Evolutionary conservation across 257 asterid species (phyloP), one percentile per base, ranked within the genome.

Genomic region (Solanum pinnatisectum): DNA sequence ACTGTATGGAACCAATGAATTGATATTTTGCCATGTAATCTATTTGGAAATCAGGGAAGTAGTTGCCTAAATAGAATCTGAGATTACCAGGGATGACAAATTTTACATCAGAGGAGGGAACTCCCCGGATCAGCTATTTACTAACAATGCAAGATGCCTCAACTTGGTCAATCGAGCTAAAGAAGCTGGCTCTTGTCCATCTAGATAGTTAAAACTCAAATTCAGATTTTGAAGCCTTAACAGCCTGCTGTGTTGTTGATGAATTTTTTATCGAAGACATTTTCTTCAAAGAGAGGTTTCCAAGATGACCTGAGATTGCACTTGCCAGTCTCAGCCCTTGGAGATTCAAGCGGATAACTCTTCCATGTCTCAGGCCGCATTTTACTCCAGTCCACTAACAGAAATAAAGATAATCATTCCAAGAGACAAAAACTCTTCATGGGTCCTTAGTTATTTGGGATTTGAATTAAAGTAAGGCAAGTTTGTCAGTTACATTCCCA

Each of bases 381-480:
- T 18, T 52, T 37, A 93, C 92, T 32, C 95, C 94, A 63, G 87
- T 89, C 95, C 95, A 94, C 65, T 52, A 40, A 46, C 42, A 39
- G 0, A 92, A 89, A 83, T 86, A 88, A 60, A 73, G 49, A n/a
- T 91, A 73, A 4, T 88, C 77, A 18, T 93, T 91, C 94, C 94
- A 92, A 25, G 92, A 89, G 87, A 10, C 85, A 14, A 91, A 39
- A 65, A 88, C 87, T 65, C 90, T 85, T 12, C 30, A 86, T 30
- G 93, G 94, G 39, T 94, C 94, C 33, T 88, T 89, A 30, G 65
- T 88, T 85, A 94, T 90, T 81, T 63, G 74, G 71, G 92, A 89
- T 85, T 92, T 94, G 91, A 94, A 91, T 20, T 90, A 88, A 27
- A 93, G 91, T 86, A 94, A 83, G 40, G 94, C 88, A 49, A 88